Evolutionary conservation across 108 stramenopile species (phyloP), one percentile per base, ranked within the genome.

Genomic region (Bacterosira constricta): DNA sequence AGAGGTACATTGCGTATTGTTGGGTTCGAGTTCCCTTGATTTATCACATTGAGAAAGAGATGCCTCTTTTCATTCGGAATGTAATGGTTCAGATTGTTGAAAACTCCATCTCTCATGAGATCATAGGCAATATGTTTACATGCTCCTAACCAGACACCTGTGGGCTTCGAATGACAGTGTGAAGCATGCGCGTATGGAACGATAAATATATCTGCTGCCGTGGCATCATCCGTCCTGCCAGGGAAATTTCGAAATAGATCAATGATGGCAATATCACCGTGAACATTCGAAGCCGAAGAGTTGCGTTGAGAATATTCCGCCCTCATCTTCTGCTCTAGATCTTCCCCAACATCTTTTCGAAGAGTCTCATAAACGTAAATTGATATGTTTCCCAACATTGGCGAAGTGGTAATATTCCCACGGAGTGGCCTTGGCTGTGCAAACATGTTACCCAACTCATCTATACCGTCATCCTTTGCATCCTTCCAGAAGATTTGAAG

Each of bases 131-230:
- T 13, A 42, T 65, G 64, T 21, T 7, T n/a, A 49, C 64, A 65
- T 37, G 32, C 64, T 3, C 31, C 18, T 12, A 32, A 3, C 64
- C 64, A 65, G 35, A 6, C 23, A 8, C 12, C 30, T 10, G 1
- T 1, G 25, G 42, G 15, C 25, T 44, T 26, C 26, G 4, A 29
- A 31, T 29, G 39, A 26, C 80, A 81, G 42, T 81, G 80, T 13
- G 67, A 65, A 8, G 42, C 63, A 50, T 75, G 75, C 9, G 69
- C 69, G 41, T 76, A 81, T 4, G 80, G 74, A 3, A 81, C 80
- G 11, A 81, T 61, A 41, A 75, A 81, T 1, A 75, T 29, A 23
- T 81, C 69, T 3, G 80, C 74, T 18, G 59, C 29, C 10, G 35
- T 4, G 5, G 73, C 69, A 71, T 81, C 53, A n/a, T 34, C 3